A percentile compares a stretch with the other conserved stretches of the same genome.
phyloP scores from a whole-genome alignment of 257 asterid genomes.

The Rubia yunnanensis region DNA sequence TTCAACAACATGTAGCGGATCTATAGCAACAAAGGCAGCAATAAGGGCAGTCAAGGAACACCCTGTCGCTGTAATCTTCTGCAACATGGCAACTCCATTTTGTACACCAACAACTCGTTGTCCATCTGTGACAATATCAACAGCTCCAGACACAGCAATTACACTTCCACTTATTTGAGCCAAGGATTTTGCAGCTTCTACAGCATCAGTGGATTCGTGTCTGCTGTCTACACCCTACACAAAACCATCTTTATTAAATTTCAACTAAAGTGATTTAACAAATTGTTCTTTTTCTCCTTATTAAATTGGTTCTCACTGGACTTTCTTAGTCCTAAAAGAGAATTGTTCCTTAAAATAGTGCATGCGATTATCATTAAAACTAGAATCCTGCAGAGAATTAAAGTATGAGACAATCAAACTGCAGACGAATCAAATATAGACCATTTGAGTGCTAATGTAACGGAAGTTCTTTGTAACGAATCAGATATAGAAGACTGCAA shows the following conservation, averaged over 20 bases:
- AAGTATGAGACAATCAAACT: background rate
- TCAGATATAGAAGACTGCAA: too few species aligned
- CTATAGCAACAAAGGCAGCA: conserved; percentile 69
- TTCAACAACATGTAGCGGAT: conserved; percentile 51
- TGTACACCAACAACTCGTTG: conserved; percentile 44
- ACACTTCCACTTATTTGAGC: conserved; percentile 49
- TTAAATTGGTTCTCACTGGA: background rate
- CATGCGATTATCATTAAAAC: background rate
- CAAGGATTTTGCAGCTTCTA: conserved; percentile 69
- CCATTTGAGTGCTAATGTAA: background rate
- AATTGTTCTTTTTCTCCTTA: background rate
- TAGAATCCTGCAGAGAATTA: background rate
- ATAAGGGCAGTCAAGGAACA: conserved; percentile 82
- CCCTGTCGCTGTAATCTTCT: conserved; percentile 83
- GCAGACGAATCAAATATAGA: background rate
- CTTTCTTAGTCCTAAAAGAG: background rate
- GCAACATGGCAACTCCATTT: conserved; percentile 84
- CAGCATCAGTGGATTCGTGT: conserved; percentile 57
- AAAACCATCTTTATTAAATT: background rate
- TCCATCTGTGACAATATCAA: conserved; percentile 74
- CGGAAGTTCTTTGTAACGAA: too few species aligned
- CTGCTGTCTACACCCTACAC: conserved; percentile 74
- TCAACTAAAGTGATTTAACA: background rate
- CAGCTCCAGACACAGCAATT: conserved; percentile 79
- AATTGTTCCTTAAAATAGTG: background rate